Base-by-base conservation (phyloP, 2,329 filamentous ascomycete genomes). In the Phaeosphaeria sp. region DNA sequence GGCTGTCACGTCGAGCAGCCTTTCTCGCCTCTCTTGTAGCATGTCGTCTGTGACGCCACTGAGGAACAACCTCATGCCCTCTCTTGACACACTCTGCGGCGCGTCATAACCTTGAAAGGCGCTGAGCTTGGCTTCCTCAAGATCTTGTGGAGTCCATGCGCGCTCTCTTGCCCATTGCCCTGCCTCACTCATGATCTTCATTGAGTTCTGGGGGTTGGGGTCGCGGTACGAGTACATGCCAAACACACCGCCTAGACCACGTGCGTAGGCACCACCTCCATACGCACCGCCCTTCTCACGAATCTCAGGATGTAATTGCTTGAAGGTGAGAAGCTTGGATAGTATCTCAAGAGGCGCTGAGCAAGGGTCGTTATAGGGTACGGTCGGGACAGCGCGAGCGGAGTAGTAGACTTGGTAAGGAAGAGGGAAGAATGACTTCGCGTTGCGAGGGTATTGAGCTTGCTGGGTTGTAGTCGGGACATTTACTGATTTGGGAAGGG, bases 341-440 rank as follows among this genome's bases (percentile, higher is more conserved):
- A 99, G 87, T 42, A 98, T 90, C 69, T 94, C 92, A 17, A 98
- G 87, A 0, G 93, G 86, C 1, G 95, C 92, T 42, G 91, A 89
- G 51, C 90, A 85, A 0, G 88, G 77, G 44, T 91, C 87, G 3
- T 87, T 89, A 77, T 97, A 99, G 0, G 93, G 91, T 0, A 91
- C 90, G 0, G 94, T 96, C 6, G 91, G 89, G 15, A 97, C 79
- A 18, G 92, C 90, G 45, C 95, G 84, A 17, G 89, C 91, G 7
- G 94, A 92, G 74, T 98, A 98, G 75, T 96, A 97, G 33, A 99
- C 95, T 78, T 99, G 95, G 78, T 97, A 99, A 0, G 95, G 95
- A 18, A 99, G 84, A 22, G 94, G 90, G 79, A 96, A 98, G 79
- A 98, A 96, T 0, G 92, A 89, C 75, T 93, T 95, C 63, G 76